A percentile compares a stretch with the other conserved stretches of the same genome.
Evolutionary conservation across 2,329 filamentous ascomycete species (phyloP).

Genomic region (Diaporthe helianthi): DNA sequence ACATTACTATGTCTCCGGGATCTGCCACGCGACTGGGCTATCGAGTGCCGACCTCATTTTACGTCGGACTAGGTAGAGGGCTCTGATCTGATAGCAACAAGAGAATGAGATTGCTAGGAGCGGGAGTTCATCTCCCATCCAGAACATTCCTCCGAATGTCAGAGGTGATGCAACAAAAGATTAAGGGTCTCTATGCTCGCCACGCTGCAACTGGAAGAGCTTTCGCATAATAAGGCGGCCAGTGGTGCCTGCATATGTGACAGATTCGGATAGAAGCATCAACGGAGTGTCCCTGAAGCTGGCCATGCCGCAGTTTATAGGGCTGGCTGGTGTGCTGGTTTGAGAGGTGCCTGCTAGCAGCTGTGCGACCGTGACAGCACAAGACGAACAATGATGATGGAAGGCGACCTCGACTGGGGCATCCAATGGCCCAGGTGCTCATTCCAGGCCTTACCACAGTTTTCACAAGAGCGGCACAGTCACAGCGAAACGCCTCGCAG

Average conservation of each 20-base stretch:
- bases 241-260: constrained; percentile 19
- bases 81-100: constrained; percentile 7
- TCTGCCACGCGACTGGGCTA: constrained; percentile 28
- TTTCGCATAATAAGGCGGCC: background rate
- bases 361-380: constrained; percentile 17
- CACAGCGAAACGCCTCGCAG: constrained; percentile 31
- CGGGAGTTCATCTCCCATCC: background rate
- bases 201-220: constrained; percentile 4
- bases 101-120: background rate
- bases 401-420: background rate
- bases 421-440: background rate
- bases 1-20: background rate
- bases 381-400: background rate
- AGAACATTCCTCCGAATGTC: background rate
- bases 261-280: constrained; percentile 18
- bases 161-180: constrained; percentile 17
- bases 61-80: background rate
- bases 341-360: constrained; percentile 15
- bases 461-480: constrained; percentile 17
- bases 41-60: constrained; percentile 30
- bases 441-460: background rate
- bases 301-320: background rate
- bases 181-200: constrained; percentile 7
- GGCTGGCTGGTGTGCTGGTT: constrained; percentile 12
- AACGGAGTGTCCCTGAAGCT: constrained; percentile 14